Percentiles rank a stretch among this genome's conserved stretches.
Evolutionary conservation across 768 basidiomycete species (phyloP).

Genomic region (Phylloporus scabripes): DNA sequence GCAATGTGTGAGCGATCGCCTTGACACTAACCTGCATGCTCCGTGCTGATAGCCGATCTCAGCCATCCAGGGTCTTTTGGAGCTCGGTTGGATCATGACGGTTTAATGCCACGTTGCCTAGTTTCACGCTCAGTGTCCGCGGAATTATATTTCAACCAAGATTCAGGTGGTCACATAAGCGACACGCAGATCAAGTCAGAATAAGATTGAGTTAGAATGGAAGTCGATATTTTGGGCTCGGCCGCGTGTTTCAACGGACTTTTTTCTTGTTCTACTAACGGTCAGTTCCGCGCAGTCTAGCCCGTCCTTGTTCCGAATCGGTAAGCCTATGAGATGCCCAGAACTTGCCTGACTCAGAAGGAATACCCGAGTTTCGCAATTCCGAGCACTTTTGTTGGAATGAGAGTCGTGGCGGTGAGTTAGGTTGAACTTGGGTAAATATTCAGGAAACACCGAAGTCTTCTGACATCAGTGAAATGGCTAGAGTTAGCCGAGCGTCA

Average conservation of each 20-base stretch:
- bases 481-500: no score
- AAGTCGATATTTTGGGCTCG: background rate
- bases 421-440: background rate
- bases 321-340: background rate
- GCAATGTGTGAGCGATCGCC: constrained; percentile 2
- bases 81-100: background rate
- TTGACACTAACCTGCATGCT: background rate
- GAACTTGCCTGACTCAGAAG: background rate
- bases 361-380: background rate
- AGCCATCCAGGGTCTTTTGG: constrained; percentile 1
- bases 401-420: background rate
- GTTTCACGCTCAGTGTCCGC: background rate
- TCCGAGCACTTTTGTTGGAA: background rate
- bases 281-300: no score
- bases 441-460: no score
- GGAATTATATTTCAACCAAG: background rate
- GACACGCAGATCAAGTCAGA: background rate
- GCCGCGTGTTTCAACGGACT: background rate
- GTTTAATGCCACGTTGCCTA: background rate
- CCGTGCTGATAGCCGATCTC: background rate
- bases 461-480: no score
- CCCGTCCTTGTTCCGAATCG: background rate
- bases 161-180: background rate
- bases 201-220: background rate
- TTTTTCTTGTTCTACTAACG: no score